Evolutionary conservation across 768 basidiomycete genomes (phyloP).

Genomic region (Boletus huronensis): DNA sequence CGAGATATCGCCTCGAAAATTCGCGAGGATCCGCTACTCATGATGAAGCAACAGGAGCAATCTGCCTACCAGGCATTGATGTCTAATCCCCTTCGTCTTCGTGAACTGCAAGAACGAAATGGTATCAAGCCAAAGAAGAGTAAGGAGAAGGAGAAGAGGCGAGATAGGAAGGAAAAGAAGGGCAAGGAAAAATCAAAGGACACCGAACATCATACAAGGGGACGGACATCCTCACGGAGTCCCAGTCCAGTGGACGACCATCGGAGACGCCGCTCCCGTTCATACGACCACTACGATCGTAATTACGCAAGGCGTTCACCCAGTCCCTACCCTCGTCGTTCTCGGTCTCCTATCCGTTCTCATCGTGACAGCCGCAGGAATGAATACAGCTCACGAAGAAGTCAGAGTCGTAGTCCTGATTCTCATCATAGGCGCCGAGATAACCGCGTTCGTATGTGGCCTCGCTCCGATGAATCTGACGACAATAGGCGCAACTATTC

Average conservation of each 20-base stretch:
- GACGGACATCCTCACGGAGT: conserved; percentile 30
- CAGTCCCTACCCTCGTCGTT: conserved; percentile 45
- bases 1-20: conserved; percentile 92
- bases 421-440: conserved; percentile 13
- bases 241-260: conserved; percentile 26
- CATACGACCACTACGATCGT: conserved; percentile 27
- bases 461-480: conserved; percentile 53
- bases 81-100: conserved; percentile 80
- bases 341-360: conserved; percentile 43
- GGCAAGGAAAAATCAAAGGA: conserved; percentile 23
- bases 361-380: conserved; percentile 20
- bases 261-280: conserved; percentile 31
- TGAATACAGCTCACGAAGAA: conserved; percentile 25
- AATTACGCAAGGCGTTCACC: conserved; percentile 37
- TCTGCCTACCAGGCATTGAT: conserved; percentile 83
- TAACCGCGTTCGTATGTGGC: conserved; percentile 38
- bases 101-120: conserved; percentile 74
- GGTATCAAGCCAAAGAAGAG: conserved; percentile 82
- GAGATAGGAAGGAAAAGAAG: conserved; percentile 48
- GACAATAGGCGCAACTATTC: conserved; percentile 33
- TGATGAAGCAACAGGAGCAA: conserved; percentile 97
- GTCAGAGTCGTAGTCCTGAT: conserved; percentile 31
- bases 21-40: conserved; percentile 94
- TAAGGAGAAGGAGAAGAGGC: conserved; percentile 56
- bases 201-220: conserved; percentile 34